Evolutionary conservation across 768 basidiomycete species (phyloP), one percentile per base, ranked within the genome.

Genomic region (Podaxis sp.): DNA sequence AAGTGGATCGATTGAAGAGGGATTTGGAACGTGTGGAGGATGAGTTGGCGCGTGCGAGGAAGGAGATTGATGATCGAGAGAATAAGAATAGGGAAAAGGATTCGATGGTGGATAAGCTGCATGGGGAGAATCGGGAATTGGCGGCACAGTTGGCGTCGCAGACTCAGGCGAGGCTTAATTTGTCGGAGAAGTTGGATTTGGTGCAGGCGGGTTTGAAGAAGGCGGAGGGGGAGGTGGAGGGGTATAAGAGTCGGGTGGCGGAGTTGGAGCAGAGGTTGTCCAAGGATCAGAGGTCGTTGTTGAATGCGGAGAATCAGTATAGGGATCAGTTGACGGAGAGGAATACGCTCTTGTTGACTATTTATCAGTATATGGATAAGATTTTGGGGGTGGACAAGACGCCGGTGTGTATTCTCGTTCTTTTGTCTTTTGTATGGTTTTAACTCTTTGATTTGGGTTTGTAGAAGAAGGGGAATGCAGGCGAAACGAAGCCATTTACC

Each of bases 341-440:
- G 59, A 97, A 95, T 71, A 95, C 93, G 25, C 78, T 98, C 32
- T 76, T 98, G 56, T 77, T 97, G 66, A 93, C 93, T 6, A 91
- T 97, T 27, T 97, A 93, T 72, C 94, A 97, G 74, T 95, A 95
- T 69, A 83, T 96, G 80, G 95, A 97, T 67, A 91, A 90, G 77
- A 93, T 97, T 65, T 78, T 95, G 16, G 94, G 94, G 0, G 88
- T 92, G 21, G 91, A 94, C 69, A 92, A 89, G 78, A 89, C 88
- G 0, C 86, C 89, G 40, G 90, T 93, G 65, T 65, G 89, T 78
- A 18, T 37, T 57, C 28, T 13, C 58, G n/a, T 58, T 48, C 46
- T 10, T 46, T 51, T 55, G 13, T 11, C 44, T 21, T 27, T 16
- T 35, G 10, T 58, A 1, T 13, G 7, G 23, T 46, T 54, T 32